phyloP scores from a whole-genome alignment of 2,329 filamentous ascomycete species.

The Coccinonectria pachysandricola region DNA sequence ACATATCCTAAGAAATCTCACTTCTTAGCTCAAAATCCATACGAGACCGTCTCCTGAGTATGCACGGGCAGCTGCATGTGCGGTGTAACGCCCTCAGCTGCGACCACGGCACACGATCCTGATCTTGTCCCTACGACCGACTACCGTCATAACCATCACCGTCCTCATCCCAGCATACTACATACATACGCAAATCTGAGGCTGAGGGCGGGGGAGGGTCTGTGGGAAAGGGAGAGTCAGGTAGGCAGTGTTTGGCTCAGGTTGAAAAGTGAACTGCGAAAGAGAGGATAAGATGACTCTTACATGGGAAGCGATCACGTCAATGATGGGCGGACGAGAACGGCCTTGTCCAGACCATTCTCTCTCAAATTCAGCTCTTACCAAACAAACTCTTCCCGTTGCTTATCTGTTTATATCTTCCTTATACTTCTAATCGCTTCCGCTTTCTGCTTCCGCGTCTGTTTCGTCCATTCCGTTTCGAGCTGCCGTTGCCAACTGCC shows the following conservation, averaged over 20 bases:
- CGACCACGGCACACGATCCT: conserved; percentile 12
- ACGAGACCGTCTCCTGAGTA: conserved; percentile 28
- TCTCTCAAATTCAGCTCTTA: no score
- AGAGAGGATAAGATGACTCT: conserved; percentile 1
- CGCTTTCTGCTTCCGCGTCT: conserved; percentile 2
- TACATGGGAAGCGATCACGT: conserved; percentile 1
- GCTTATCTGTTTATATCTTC: conserved; percentile 2
- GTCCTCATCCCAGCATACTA: no score
- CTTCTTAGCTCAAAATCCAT: no score
- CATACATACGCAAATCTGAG: no score
- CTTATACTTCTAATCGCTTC: conserved; percentile 1
- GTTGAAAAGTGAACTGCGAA: not conserved
- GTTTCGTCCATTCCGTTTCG: conserved; percentile 8
- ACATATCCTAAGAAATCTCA: no score
- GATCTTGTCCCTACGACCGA: conserved; percentile 16
- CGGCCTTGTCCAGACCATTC: no score
- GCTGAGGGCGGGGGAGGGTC: no score
- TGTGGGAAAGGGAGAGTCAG: conserved; percentile 1
- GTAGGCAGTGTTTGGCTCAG: conserved; percentile 1
- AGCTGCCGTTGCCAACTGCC: conserved; percentile 13
- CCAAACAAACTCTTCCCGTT: conserved; percentile 3
- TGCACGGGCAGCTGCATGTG: conserved; percentile 22
- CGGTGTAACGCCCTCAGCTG: conserved; percentile 17
- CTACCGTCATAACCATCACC: conserved; percentile 12
- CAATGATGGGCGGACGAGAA: no score